Percentiles rank a stretch among this genome's conserved stretches.
Conservation (phyloP, 441 rosid species). For the Daphne laureola region DNA sequence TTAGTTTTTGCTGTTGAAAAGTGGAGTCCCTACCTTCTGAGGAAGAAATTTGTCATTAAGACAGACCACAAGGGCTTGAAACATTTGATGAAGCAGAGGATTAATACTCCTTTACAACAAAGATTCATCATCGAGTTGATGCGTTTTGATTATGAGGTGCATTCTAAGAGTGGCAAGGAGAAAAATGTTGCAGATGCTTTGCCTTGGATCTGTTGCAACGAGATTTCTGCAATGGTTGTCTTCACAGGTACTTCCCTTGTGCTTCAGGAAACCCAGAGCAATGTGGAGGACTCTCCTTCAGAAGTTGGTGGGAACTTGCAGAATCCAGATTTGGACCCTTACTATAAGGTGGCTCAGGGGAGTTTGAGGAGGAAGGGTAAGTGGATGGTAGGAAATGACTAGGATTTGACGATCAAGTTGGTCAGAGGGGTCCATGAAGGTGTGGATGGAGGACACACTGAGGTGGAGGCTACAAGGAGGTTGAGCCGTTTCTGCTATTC, state of each 20-base stretch:
- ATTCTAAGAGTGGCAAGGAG: background rate
- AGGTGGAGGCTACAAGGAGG: background rate
- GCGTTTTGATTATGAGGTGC: constrained; percentile 3
- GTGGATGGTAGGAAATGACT: background rate
- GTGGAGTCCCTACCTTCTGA: too few species aligned
- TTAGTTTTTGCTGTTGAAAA: background rate
- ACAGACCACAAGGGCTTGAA: too few species aligned
- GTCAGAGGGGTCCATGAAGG: background rate
- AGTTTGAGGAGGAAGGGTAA: background rate
- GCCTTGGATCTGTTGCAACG: background rate
- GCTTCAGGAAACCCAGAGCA: background rate
- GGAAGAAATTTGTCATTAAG: too few species aligned
- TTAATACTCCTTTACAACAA: too few species aligned
- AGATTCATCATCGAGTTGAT: constrained; percentile 5
- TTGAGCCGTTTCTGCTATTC: background rate
- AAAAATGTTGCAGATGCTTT: constrained; percentile 4
- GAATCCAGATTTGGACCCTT: too few species aligned
- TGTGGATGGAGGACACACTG: background rate
- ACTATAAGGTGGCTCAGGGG: too few species aligned
- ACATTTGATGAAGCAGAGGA: too few species aligned
- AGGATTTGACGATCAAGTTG: background rate
- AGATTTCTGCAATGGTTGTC: too few species aligned
- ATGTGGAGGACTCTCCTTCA: too few species aligned
- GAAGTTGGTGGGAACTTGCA: too few species aligned
- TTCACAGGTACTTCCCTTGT: too few species aligned